Base-by-base conservation (phyloP, 2,329 filamentous ascomycete species). In the Mycocentrospora acerina region DNA sequence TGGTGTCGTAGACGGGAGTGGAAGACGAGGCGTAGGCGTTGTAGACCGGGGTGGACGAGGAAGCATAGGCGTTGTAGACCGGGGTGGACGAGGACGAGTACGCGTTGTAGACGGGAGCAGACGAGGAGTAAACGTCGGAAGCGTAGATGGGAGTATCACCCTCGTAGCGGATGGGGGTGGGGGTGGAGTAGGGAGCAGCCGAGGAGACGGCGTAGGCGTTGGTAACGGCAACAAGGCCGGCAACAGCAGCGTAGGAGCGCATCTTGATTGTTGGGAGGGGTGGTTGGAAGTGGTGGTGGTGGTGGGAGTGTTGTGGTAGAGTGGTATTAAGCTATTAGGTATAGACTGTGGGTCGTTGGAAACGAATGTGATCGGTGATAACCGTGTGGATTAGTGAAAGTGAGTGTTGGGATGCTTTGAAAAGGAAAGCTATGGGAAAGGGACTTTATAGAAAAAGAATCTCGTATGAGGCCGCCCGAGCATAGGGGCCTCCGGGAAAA, bases 321-420 rank as follows among this genome's bases (percentile, higher is more conserved):
- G 19, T 54, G 59, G 57, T 5, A 22, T 22, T 22, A 22, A 9
- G 19, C 9, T 63, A 65, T 63, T 64, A 62, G 48, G 53, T 62
- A 57, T 46, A 37, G 48, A 46, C 42, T 49, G 49, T 50, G 53
- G 55, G 48, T 57, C 46, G 57, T 58, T 46, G 44, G 44, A 63
- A 69, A 67, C 61, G 66, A 69, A 53, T 69, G 67, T 57, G 64
- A 61, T 67, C 62, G 66, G 64, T 51, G 37, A 60, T 60, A 53
- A 67, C 64, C 62, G 62, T n/a, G 57, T 53, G 56, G 58, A 60
- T 60, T 62, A 64, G 52, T 44, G 53, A 57, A 48, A 63, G 54
- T 54, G 62, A 67, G 49, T 63, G 62, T 62, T 37, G 63, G 63
- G 66, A 62, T 60, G 58, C 57, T 22, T 22, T 41, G 56, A 61